Percentiles rank a stretch among this genome's conserved stretches.
These are phyloP conservation scores for Uronychia setigera DNA, from an alignment of 73 alveolate genomes.

Conservation along the genomic window DNA sequence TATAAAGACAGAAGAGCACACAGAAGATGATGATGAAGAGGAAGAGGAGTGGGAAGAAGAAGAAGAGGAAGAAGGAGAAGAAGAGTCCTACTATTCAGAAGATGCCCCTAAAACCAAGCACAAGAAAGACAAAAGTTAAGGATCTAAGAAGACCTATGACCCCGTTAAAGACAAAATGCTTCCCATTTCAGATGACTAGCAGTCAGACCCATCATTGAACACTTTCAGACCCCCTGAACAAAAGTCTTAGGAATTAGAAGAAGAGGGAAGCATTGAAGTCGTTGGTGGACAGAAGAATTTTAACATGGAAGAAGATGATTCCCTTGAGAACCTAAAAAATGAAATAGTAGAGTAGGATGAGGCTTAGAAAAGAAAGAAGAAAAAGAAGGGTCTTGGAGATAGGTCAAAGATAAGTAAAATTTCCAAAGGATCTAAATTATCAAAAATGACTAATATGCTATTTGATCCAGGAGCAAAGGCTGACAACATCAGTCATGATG, in stretches of 20 bases:
- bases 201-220: neutral
- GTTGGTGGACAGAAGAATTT: constrained; percentile 2
- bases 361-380: neutral
- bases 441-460: neutral
- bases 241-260: neutral
- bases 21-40: constrained; percentile 18
- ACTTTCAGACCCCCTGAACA: neutral
- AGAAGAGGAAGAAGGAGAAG: constrained; percentile 24
- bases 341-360: neutral
- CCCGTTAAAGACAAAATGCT: neutral
- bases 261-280: neutral
- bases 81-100: neutral
- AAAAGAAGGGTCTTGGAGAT: neutral
- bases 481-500: constrained; percentile 12
- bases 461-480: constrained; percentile 5
- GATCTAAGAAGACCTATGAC: neutral
- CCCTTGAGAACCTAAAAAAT: neutral
- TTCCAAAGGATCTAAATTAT: neutral
- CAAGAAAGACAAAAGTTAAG: neutral
- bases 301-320: neutral
- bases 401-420: neutral
- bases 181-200: constrained; percentile 11
- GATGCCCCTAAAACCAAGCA: constrained; percentile 14
- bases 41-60: constrained; percentile 42
- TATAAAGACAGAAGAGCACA: constrained; percentile 16